Evolutionary conservation across 2,329 filamentous ascomycete genomes (phyloP).

Genomic region (Hawksworthiomyces lignivorus): DNA sequence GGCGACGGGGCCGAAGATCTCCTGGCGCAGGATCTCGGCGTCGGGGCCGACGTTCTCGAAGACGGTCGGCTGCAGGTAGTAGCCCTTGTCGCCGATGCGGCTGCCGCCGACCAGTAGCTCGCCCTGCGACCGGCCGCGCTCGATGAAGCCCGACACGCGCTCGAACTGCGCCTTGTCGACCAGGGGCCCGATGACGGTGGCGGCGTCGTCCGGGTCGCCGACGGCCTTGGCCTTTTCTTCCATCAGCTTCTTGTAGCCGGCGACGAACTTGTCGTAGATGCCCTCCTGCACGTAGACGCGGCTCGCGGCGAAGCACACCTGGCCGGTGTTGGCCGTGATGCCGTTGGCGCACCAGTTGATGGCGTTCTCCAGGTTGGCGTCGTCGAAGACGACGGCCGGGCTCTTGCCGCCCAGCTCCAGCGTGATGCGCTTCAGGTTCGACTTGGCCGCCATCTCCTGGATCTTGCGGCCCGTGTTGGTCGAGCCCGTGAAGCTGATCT

Average conservation of each 20-base stretch:
- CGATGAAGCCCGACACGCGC: slow-evolving; percentile 36
- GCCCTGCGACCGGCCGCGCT: slow-evolving; percentile 31
- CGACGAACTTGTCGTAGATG: slow-evolving; percentile 54
- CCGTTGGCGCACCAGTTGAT: slow-evolving; percentile 30
- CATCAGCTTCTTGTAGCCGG: slow-evolving; percentile 52
- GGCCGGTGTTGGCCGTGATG: slow-evolving; percentile 63
- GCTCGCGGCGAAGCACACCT: slow-evolving; percentile 68
- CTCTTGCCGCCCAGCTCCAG: slow-evolving; percentile 65
- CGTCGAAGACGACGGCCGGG: slow-evolving; percentile 54
- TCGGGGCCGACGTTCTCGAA: slow-evolving; percentile 35
- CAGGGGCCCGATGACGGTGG: slow-evolving; percentile 52
- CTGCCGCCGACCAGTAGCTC: slow-evolving; percentile 29
- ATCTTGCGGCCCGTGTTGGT: slow-evolving; percentile 59
- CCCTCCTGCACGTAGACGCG: slow-evolving; percentile 58
- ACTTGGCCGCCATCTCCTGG: slow-evolving; percentile 49
- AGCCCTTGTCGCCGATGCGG: slow-evolving; percentile 30
- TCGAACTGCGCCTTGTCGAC: slow-evolving; percentile 42
- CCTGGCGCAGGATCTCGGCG: slow-evolving; percentile 41
- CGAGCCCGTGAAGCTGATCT: slow-evolving; percentile 63
- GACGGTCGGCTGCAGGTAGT: slow-evolving; percentile 24
- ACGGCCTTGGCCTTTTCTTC: slow-evolving; percentile 44
- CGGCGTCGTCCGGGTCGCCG: slow-evolving; percentile 52
- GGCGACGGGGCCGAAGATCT: slow-evolving; percentile 52
- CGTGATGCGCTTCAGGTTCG: slow-evolving; percentile 60
- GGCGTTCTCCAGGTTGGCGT: slow-evolving; percentile 55